Evolutionary conservation across 1,284 basidiomycete species (phyloP).

Genomic region (Ustilago xerochloae): DNA sequence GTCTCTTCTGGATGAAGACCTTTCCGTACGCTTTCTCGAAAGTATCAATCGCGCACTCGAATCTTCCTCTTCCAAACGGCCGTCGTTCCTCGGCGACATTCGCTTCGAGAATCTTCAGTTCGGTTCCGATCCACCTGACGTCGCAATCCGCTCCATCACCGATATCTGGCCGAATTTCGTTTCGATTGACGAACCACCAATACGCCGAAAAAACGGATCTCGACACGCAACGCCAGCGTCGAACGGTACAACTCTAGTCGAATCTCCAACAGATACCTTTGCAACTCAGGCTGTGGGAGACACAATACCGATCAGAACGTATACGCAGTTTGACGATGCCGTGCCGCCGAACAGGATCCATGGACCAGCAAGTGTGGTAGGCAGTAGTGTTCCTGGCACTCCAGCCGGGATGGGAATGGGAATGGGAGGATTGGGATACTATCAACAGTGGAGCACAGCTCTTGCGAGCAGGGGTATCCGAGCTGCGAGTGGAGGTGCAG

Average conservation of each 20-base stretch:
- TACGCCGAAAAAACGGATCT: constrained; percentile 20
- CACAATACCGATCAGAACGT: constrained; percentile 36
- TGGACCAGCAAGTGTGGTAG: constrained; percentile 41
- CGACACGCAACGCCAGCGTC: constrained; percentile 36
- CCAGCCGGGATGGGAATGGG: constrained; percentile 1
- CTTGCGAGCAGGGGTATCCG: constrained; percentile 39
- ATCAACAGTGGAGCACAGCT: constrained; percentile 48
- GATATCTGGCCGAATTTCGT: constrained; percentile 92
- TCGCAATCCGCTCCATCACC: constrained; percentile 88
- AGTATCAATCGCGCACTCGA: constrained; percentile 82
- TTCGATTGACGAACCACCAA: constrained; percentile 38
- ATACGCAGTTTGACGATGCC: constrained; percentile 46
- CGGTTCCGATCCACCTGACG: constrained; percentile 82
- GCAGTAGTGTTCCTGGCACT: constrained; percentile 23
- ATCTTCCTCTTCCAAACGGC: constrained; percentile 74
- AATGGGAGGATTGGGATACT: neutral
- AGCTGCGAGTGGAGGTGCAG: constrained; percentile 23
- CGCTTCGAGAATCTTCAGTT: constrained; percentile 87
- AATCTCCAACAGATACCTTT: constrained; percentile 16
- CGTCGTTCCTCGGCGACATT: constrained; percentile 93
- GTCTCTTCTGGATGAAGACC: constrained; percentile 74
- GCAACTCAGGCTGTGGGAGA: neutral
- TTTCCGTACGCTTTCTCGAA: constrained; percentile 79
- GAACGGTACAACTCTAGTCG: constrained; percentile 32
- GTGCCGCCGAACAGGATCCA: constrained; percentile 39